These are phyloP conservation scores for Salicornia ramosissima DNA, from an alignment of 148 eudicot species.

Conservation along the genomic window DNA sequence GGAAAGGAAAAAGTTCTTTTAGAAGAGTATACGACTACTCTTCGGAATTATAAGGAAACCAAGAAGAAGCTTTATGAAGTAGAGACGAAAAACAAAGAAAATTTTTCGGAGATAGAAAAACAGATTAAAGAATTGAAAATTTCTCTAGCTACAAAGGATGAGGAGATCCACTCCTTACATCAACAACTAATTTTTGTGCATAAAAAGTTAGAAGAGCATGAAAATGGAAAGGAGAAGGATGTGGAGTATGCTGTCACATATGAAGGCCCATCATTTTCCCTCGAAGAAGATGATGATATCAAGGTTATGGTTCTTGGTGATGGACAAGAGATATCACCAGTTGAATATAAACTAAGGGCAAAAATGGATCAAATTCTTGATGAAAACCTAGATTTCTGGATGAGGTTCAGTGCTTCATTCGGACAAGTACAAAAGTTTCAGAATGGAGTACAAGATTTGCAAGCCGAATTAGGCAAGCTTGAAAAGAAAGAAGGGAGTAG, in stretches of 20 bases:
- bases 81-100: conserved; percentile 50
- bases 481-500: conserved; percentile 48
- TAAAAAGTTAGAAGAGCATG: conserved; percentile 29
- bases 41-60: conserved; percentile 59
- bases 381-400: conserved; percentile 81
- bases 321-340: conserved; percentile 35
- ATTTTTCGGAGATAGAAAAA: conserved; percentile 33
- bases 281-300: conserved; percentile 36
- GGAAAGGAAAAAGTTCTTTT: conserved; percentile 70
- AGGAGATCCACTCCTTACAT: conserved; percentile 47
- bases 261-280: conserved; percentile 16
- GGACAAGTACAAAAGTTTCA: conserved; percentile 74
- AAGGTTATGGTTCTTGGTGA: conserved; percentile 27
- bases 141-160: conserved; percentile 49
- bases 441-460: conserved; percentile 52
- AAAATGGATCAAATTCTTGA: conserved; percentile 71
- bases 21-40: conserved; percentile 60
- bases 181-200: conserved; percentile 40
- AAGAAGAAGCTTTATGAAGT: conserved; percentile 59
- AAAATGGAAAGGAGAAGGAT: conserved; percentile 26
- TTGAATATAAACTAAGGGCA: conserved; percentile 65
- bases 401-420: conserved; percentile 71
- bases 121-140: conserved; percentile 46
- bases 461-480: conserved; percentile 42
- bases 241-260: conserved; percentile 8